Percentiles rank a stretch among this genome's conserved stretches.
Evolutionary conservation across 2,329 filamentous ascomycete species (phyloP).

Genomic region (Calonectria naviculata): DNA sequence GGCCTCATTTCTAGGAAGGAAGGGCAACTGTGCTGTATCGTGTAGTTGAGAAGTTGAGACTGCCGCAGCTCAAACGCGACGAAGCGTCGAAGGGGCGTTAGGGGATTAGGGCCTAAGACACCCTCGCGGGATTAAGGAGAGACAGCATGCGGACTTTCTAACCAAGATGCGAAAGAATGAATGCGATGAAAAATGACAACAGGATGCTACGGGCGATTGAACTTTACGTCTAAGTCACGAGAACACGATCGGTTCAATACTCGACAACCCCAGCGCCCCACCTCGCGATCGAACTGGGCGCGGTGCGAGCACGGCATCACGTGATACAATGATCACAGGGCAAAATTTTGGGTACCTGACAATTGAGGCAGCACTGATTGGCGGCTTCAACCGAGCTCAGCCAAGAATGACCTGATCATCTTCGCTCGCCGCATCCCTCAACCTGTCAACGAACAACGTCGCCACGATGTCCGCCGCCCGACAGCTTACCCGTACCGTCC

Average conservation of each 20-base stretch:
- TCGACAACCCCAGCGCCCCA: conserved; percentile 8
- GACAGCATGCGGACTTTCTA: not conserved
- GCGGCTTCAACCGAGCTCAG: conserved; percentile 48
- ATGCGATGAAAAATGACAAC: not conserved
- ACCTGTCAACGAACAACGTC: conserved; percentile 39
- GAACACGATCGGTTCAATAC: not conserved
- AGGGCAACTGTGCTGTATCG: not conserved
- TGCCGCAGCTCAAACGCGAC: not conserved
- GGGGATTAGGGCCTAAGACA: not conserved
- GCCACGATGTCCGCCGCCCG: conserved; percentile 73
- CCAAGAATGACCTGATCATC: conserved; percentile 47
- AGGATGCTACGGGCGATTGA: not conserved
- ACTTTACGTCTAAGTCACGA: not conserved
- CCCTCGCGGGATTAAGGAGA: not conserved
- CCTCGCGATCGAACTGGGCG: conserved; percentile 30
- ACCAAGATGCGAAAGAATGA: not conserved
- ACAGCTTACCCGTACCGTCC: conserved; percentile 68
- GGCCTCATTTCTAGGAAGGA: conserved; percentile 6
- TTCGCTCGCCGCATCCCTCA: conserved; percentile 40
- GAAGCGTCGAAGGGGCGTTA: not conserved
- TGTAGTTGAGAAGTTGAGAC: not conserved
- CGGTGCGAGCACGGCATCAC: conserved; percentile 44
- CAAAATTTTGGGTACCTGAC: conserved; percentile 37
- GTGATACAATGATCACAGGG: conserved; percentile 31
- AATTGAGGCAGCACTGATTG: conserved; percentile 46